phyloP scores from a whole-genome alignment of 495 filamentous ascomycete species.

The Neurospora sp. region DNA sequence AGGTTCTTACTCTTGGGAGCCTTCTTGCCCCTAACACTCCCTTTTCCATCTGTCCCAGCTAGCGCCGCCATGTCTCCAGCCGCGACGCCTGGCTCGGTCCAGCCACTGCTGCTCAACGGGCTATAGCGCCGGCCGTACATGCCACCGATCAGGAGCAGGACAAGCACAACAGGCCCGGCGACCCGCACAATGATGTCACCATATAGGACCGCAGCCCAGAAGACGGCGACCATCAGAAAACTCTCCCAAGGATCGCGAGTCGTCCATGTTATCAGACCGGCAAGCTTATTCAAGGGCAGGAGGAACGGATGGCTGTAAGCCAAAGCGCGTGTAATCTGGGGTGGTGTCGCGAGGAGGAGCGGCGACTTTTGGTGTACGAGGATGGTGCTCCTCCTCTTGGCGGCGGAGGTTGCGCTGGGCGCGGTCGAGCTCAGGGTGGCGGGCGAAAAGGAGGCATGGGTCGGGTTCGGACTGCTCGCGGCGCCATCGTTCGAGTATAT shows the following conservation, averaged over 20 bases:
- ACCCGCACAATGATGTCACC: constrained; percentile 69
- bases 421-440: constrained; percentile 52
- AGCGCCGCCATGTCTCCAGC: constrained; percentile 7
- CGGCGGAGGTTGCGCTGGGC: constrained; percentile 47
- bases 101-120: constrained; percentile 75
- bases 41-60: constrained; percentile 8
- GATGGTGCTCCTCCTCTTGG: constrained; percentile 75
- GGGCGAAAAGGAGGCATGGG: constrained; percentile 59
- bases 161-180: constrained; percentile 74
- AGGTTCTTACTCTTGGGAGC: constrained; percentile 22
- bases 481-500: constrained; percentile 18
- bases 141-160: constrained; percentile 67
- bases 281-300: constrained; percentile 70
- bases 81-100: constrained; percentile 38
- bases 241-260: constrained; percentile 91
- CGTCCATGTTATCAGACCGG: constrained; percentile 85
- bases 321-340: constrained; percentile 81
- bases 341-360: constrained; percentile 83
- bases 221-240: constrained; percentile 74
- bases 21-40: constrained; percentile 10
- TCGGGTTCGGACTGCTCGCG: constrained; percentile 18
- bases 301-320: constrained; percentile 93
- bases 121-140: constrained; percentile 92
- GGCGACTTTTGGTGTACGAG: constrained; percentile 96
- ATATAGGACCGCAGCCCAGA: constrained; percentile 81